A percentile compares a stretch with the other conserved stretches of the same genome.
These are phyloP conservation scores for Eucalyptus sp. DNA, from an alignment of 345 rosid genomes.

Conservation along the genomic window DNA sequence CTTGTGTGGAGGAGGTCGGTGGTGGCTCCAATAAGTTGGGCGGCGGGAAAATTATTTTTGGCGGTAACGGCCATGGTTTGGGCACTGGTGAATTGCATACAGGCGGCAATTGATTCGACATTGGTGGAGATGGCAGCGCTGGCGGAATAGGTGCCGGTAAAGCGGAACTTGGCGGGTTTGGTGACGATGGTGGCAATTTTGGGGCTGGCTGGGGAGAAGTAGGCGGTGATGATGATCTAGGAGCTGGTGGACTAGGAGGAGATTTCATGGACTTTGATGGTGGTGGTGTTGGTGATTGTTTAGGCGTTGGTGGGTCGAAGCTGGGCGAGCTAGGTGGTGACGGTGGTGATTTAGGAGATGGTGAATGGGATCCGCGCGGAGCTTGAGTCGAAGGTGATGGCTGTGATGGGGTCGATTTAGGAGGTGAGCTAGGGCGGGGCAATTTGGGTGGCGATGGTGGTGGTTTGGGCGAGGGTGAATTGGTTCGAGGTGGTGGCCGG, in stretches of 20 bases:
- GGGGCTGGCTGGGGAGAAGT: neutral
- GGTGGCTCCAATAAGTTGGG: neutral
- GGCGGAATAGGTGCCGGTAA: neutral
- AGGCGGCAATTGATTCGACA: neutral
- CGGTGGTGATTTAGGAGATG: neutral
- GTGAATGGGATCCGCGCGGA: neutral
- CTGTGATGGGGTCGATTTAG: neutral
- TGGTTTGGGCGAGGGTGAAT: no score
- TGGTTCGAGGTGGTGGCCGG: no score
- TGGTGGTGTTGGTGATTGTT: neutral
- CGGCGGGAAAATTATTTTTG: neutral
- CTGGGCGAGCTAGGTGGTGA: neutral
- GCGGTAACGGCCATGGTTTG: neutral
- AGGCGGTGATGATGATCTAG: neutral
- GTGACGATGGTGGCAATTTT: neutral
- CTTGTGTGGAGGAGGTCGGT: neutral
- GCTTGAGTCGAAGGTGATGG: neutral
- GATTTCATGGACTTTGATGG: neutral
- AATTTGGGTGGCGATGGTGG: neutral
- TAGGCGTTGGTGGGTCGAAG: neutral
- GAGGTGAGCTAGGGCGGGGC: neutral
- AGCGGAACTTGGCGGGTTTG: neutral
- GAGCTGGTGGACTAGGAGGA: neutral
- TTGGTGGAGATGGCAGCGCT: neutral
- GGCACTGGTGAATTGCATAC: neutral